Evolutionary conservation across 495 filamentous ascomycete genomes (phyloP), one percentile per base, ranked within the genome.

Genomic region (Lepidopterella palustris): DNA sequence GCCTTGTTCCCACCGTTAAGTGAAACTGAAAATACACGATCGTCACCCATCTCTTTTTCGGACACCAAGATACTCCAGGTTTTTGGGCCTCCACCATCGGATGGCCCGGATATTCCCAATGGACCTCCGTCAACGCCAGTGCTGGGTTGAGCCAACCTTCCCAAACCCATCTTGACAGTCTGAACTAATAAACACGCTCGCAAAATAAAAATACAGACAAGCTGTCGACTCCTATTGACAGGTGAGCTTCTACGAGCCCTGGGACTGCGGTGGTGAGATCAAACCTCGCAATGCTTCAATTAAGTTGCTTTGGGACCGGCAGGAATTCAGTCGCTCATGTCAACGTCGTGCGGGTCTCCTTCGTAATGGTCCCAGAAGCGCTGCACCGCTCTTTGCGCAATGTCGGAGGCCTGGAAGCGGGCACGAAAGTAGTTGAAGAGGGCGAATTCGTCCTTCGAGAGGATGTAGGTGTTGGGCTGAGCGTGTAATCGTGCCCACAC

Each of bases 391-490:
- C 55, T 59, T 35, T 59, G 55, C 26, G 77, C 76, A n/a, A 81
- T 59, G 23, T 60, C 59, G 4, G 70, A 70, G 20, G 76, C 78
- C 10, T 72, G 65, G 62, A 84, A 89, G 1, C 82, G 79, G 21
- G 72, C 63, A 45, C 85, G 82, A 69, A 84, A 89, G 67, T 83
- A 91, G 70, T 84, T 92, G 79, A 91, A 90, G 26, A 93, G 76
- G 15, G 86, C 80, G 61, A 90, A 90, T 68, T 93, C 87, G 64
- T 87, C 80, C 53, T 77, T 74, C 9, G 72, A 80, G 72, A 92
- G 81, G 15, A 90, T 66, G 70, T 89, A 91, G 6, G 70, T 70
- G n/a, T 80, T 72, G 4, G 83, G 85, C 35, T 83, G 71, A 4
- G 73, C 74, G 53, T 82, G 61, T 25, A 93, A 74, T 57, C 78